These are phyloP conservation scores for Schoenoplectus tabernaemontani DNA, from an alignment of 202 grass and related monocot genomes.

Conservation along the genomic window DNA sequence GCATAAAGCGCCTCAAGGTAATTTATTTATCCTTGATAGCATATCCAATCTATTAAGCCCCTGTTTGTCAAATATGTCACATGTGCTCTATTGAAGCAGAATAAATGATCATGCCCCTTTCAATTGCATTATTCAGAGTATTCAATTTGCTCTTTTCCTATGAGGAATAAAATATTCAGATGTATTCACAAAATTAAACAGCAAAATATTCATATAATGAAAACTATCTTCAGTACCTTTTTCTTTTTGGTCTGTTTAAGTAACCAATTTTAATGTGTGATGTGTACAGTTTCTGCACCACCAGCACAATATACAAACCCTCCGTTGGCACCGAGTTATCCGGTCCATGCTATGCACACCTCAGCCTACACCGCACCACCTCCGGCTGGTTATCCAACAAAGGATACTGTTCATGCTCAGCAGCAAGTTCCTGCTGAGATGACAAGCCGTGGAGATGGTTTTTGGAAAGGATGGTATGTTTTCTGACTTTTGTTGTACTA, in stretches of 20 bases:
- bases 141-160: not conserved
- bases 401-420: slow-evolving; percentile 15
- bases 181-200: not conserved
- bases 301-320: not conserved
- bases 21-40: not conserved
- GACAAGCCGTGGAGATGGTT: slow-evolving; percentile 38
- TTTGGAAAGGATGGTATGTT: slow-evolving; percentile 77
- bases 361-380: slow-evolving; percentile 44
- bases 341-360: slow-evolving; percentile 15
- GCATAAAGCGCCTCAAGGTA: not conserved
- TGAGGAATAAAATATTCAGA: not conserved
- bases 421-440: slow-evolving; percentile 22
- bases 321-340: slow-evolving; percentile 27
- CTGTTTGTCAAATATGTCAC: not conserved
- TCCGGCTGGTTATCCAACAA: slow-evolving; percentile 34
- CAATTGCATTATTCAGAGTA: not conserved
- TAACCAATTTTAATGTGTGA: not conserved
- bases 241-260: not conserved
- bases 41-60: not conserved
- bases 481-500: not conserved
- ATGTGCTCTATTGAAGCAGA: not conserved
- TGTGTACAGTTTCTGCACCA: not conserved
- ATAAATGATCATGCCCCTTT: not conserved
- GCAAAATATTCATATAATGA: not conserved
- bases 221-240: not conserved